Percentiles rank a stretch among this genome's conserved stretches.
Evolutionary conservation across 1,284 basidiomycete genomes (phyloP).

Genomic region (Cystobasidium slooffiae): DNA sequence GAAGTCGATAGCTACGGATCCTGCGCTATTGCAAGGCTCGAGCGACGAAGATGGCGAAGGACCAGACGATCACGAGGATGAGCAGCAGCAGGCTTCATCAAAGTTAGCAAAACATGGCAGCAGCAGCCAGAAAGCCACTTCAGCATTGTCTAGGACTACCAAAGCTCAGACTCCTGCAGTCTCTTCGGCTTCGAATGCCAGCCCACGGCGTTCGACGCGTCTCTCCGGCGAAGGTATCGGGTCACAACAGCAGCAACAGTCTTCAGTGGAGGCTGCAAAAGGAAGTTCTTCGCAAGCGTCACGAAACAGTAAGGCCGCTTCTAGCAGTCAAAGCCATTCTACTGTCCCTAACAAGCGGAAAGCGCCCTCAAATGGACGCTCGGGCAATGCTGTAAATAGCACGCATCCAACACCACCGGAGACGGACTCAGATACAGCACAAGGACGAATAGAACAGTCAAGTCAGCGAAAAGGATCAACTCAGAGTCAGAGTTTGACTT

Average conservation of each 20-base stretch:
- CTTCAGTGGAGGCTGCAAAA: neutral
- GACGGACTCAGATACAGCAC: conserved; percentile 21
- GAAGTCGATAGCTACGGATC: conserved; percentile 28
- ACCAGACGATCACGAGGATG: conserved; percentile 30
- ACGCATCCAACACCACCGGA: conserved; percentile 35
- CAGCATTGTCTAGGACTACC: neutral
- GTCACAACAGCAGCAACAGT: conserved; percentile 1
- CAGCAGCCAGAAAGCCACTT: neutral
- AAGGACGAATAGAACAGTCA: neutral
- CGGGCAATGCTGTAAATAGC: neutral
- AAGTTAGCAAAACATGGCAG: neutral
- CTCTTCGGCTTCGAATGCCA: neutral
- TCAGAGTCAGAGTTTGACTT: neutral
- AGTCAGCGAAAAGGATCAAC: neutral
- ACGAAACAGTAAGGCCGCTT: neutral
- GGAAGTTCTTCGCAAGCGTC: neutral
- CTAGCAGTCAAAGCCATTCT: neutral
- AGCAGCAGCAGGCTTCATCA: neutral
- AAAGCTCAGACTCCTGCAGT: neutral
- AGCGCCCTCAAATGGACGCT: conserved; percentile 7
- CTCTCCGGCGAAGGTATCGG: conserved; percentile 34
- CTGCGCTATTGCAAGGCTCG: conserved; percentile 19
- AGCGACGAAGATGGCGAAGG: conserved; percentile 36
- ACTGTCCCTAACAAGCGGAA: conserved; percentile 18
- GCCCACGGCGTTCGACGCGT: conserved; percentile 35